These are phyloP conservation scores for Lentinula sp. DNA, from an alignment of 768 basidiomycete genomes.

Conservation along the genomic window DNA sequence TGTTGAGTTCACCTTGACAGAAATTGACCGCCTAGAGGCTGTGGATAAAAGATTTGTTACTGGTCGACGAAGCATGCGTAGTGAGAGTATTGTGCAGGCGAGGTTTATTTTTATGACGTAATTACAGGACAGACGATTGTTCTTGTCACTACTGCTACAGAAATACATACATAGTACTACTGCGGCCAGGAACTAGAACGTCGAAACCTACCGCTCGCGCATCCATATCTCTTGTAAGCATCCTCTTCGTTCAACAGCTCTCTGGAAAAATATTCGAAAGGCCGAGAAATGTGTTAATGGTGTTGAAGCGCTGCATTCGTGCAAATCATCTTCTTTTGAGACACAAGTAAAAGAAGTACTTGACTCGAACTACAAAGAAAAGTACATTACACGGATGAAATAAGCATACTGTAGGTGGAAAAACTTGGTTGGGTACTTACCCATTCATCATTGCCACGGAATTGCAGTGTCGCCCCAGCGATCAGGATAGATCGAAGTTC, in stretches of 20 bases:
- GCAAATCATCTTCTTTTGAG: not conserved
- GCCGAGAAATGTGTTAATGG: not conserved
- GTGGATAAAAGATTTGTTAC: slow-evolving; percentile 16
- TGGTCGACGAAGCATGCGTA: slow-evolving; percentile 17
- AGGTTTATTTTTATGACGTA: slow-evolving; percentile 21
- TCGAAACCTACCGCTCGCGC: not conserved
- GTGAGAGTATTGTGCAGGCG: slow-evolving; percentile 14
- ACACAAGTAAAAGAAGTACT: not conserved
- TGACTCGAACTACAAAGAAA: not conserved
- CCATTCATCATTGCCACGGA: slow-evolving; percentile 10
- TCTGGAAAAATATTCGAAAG: slow-evolving; percentile 21
- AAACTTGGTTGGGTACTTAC: slow-evolving; percentile 7
- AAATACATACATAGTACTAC: not conserved
- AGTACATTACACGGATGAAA: too few relatives aligned
- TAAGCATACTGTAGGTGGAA: too few relatives aligned
- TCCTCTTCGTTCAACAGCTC: slow-evolving; percentile 25
- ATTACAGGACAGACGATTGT: slow-evolving; percentile 4
- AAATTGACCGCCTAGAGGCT: slow-evolving; percentile 42
- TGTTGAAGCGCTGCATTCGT: not conserved
- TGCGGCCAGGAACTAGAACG: not conserved
- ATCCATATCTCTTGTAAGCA: slow-evolving; percentile 36
- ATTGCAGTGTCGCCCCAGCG: slow-evolving; percentile 5
- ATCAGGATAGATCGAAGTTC: slow-evolving; percentile 14
- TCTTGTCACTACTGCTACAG: not conserved
- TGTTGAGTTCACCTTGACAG: slow-evolving; percentile 47